These are phyloP conservation scores for Leccinum fibrillosum DNA, from an alignment of 768 basidiomycete species.

Conservation along the genomic window DNA sequence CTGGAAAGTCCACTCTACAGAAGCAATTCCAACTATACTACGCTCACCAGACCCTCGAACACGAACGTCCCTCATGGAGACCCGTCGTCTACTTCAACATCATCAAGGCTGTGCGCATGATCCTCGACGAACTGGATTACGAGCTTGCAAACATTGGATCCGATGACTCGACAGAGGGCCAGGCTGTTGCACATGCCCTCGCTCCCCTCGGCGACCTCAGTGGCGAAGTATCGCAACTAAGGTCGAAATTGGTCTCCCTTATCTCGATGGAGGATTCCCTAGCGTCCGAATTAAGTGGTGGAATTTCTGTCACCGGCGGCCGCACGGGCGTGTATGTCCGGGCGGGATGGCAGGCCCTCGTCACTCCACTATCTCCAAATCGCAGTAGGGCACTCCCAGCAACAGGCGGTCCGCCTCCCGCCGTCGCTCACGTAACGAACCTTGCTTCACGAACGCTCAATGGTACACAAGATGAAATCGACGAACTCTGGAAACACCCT, in stretches of 20 bases:
- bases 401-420: constrained; percentile 29
- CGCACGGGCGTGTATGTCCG: constrained; percentile 65
- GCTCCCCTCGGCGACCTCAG: constrained; percentile 34
- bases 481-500: constrained; percentile 68
- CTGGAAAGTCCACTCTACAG: constrained; percentile 80
- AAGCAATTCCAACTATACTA: constrained; percentile 85
- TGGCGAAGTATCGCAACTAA: constrained; percentile 49
- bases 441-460: constrained; percentile 56
- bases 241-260: constrained; percentile 57
- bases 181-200: constrained; percentile 30
- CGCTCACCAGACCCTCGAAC: constrained; percentile 64
- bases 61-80: constrained; percentile 72
- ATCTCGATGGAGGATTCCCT: constrained; percentile 65
- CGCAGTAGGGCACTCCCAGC: constrained; percentile 39
- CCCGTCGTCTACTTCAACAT: constrained; percentile 83
- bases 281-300: constrained; percentile 64
- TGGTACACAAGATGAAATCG: constrained; percentile 49
- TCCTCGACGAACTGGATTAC: constrained; percentile 67
- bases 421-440: constrained; percentile 42
- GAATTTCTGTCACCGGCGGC: constrained; percentile 58
- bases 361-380: constrained; percentile 40
- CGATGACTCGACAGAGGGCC: constrained; percentile 29
- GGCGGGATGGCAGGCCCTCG: constrained; percentile 66
- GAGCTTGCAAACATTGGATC: constrained; percentile 40
- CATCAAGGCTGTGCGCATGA: constrained; percentile 73